Evolutionary conservation across 2,329 filamentous ascomycete genomes (phyloP).

Genomic region (Diaporthe batatas): DNA sequence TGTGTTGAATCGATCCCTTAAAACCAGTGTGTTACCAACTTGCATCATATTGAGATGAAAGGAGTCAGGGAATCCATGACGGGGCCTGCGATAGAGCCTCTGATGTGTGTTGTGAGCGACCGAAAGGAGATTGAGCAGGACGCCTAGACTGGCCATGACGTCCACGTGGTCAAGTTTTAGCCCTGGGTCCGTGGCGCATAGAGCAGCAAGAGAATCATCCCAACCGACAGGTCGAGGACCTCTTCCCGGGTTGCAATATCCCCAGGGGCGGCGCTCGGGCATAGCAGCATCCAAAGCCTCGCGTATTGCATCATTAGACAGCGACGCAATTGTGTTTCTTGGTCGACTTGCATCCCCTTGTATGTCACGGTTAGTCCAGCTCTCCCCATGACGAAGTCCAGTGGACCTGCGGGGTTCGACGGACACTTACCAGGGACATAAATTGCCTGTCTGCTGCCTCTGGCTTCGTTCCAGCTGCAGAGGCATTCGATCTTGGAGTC

Average conservation of each 20-base stretch:
- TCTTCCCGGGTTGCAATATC: too few species aligned
- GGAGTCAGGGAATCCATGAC: too few species aligned
- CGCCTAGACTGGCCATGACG: neutral
- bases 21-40: neutral
- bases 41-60: neutral
- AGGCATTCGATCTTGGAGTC: neutral
- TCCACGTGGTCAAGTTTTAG: neutral
- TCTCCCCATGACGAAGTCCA: neutral
- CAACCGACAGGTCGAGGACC: accelerated
- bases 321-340: too few species aligned
- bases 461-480: neutral
- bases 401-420: too few species aligned
- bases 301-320: neutral
- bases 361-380: neutral
- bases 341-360: conserved; percentile 11
- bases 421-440: neutral
- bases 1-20: neutral
- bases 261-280: accelerated
- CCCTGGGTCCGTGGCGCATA: neutral
- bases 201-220: neutral
- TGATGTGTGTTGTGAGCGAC: accelerated
- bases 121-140: neutral
- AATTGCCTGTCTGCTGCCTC: neutral
- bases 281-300: too few species aligned
- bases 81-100: neutral